Conservation (phyloP, 2,329 filamentous ascomycete genomes). For the Botrytis cinerea region DNA sequence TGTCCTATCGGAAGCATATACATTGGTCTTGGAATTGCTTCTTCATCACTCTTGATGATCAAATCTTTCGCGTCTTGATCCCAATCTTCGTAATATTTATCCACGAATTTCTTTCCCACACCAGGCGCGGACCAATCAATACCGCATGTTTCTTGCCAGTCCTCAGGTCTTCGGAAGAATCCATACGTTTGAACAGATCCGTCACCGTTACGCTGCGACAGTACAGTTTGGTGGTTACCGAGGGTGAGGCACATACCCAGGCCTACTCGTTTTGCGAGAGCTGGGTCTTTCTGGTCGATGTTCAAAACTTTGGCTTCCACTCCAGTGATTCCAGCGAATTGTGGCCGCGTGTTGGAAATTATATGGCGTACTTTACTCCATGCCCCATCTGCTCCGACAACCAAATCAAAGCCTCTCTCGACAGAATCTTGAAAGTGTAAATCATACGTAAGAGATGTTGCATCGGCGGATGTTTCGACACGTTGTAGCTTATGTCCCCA, state of each 20-base stretch:
- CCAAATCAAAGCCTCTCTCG: conserved; percentile 41
- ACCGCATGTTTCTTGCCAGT: conserved; percentile 18
- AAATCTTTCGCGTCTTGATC: conserved; percentile 16
- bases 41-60: conserved; percentile 25
- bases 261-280: conserved; percentile 22
- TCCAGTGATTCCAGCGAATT: conserved; percentile 27
- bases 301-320: conserved; percentile 25
- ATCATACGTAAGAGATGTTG: conserved; percentile 20
- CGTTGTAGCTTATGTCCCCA: conserved; percentile 32
- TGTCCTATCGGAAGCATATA: conserved; percentile 27
- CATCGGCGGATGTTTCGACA: conserved; percentile 36
- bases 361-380: conserved; percentile 45
- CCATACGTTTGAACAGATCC: conserved; percentile 22
- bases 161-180: conserved; percentile 14
- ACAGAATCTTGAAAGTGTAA: conserved; percentile 23
- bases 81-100: conserved; percentile 18
- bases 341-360: conserved; percentile 26
- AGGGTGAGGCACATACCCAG: conserved; percentile 18
- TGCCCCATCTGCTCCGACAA: conserved; percentile 45
- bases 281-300: conserved; percentile 26
- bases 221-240: conserved; percentile 15
- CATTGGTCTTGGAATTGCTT: conserved; percentile 26
- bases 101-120: conserved; percentile 17
- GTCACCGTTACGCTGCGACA: conserved; percentile 17
- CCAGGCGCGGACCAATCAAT: conserved; percentile 12